Percentiles rank a stretch among this genome's conserved stretches.
Conservation (phyloP, 768 basidiomycete species). For the Mycena amicta region DNA sequence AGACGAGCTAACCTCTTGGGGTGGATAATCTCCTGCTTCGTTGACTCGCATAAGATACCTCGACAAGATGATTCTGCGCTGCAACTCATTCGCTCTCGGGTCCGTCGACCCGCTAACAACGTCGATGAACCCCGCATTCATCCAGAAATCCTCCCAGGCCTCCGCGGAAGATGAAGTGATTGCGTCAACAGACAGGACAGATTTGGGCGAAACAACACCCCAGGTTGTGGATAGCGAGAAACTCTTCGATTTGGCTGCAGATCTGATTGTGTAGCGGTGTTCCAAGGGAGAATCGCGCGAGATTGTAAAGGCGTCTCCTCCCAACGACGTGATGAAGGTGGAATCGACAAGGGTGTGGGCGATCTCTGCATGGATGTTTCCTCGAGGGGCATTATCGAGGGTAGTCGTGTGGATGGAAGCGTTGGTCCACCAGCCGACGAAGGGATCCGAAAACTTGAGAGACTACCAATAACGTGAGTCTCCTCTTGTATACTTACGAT, state of each 20-base stretch:
- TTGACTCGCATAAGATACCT: constrained; percentile 62
- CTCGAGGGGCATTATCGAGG: constrained; percentile 25
- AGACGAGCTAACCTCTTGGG: constrained; percentile 53
- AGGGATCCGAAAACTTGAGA: constrained; percentile 57
- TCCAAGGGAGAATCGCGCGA: constrained; percentile 42
- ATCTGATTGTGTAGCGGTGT: constrained; percentile 51
- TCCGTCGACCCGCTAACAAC: constrained; percentile 52
- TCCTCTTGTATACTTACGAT: not conserved
- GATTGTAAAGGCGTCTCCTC: constrained; percentile 42
- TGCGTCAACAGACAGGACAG: constrained; percentile 25
- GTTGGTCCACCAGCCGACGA: constrained; percentile 55
- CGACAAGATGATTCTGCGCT: constrained; percentile 57
- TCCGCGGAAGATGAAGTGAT: constrained; percentile 38
- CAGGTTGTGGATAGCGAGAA: constrained; percentile 44
- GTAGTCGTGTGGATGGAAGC: constrained; percentile 51
- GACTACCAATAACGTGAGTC: constrained; percentile 1
- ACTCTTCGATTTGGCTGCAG: constrained; percentile 26
- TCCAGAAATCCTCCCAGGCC: constrained; percentile 54
- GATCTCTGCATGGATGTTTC: constrained; percentile 38
- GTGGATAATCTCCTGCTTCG: constrained; percentile 56
- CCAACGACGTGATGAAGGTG: constrained; percentile 46
- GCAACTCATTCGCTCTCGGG: constrained; percentile 53
- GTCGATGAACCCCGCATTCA: constrained; percentile 52
- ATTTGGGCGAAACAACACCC: constrained; percentile 18
- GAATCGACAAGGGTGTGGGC: constrained; percentile 43